Evolutionary conservation across 768 basidiomycete species (phyloP).

Genomic region (Suillus ampliporus): DNA sequence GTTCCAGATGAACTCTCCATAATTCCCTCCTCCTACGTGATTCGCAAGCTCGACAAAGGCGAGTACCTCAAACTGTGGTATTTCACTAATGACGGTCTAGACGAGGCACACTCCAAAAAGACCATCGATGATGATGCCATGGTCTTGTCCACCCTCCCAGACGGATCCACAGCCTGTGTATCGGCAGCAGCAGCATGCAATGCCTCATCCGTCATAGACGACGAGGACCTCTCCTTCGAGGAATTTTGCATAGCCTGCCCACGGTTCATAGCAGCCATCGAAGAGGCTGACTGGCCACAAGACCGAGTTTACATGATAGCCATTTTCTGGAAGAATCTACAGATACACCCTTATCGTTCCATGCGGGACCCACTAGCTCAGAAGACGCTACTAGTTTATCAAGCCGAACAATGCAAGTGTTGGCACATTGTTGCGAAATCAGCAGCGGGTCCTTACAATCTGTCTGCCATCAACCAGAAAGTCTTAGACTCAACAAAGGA

Average conservation of each 20-base stretch:
- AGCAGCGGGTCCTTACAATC: rapidly evolving
- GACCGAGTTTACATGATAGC: neutral
- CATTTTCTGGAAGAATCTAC: neutral
- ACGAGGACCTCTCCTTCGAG: neutral
- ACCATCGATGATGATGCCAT: neutral
- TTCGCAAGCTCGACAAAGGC: neutral
- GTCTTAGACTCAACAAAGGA: neutral
- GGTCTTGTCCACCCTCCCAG: neutral
- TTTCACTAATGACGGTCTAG: neutral
- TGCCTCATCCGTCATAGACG: rapidly evolving
- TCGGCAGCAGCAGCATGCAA: neutral
- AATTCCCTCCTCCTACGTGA: neutral
- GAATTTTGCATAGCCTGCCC: neutral
- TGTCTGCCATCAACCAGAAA: neutral
- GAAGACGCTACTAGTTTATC: neutral
- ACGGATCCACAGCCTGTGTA: neutral
- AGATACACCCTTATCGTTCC: neutral
- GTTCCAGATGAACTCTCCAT: neutral
- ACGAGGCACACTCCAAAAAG: rapidly evolving
- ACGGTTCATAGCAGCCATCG: rapidly evolving
- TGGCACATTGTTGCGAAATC: neutral
- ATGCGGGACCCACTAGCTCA: rapidly evolving
- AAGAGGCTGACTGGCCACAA: neutral
- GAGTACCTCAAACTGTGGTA: neutral
- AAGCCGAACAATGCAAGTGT: neutral